A percentile compares a stretch with the other conserved stretches of the same genome.
These are phyloP conservation scores for Melanogaster broomeanus DNA, from an alignment of 768 basidiomycete genomes.

Conservation along the genomic window DNA sequence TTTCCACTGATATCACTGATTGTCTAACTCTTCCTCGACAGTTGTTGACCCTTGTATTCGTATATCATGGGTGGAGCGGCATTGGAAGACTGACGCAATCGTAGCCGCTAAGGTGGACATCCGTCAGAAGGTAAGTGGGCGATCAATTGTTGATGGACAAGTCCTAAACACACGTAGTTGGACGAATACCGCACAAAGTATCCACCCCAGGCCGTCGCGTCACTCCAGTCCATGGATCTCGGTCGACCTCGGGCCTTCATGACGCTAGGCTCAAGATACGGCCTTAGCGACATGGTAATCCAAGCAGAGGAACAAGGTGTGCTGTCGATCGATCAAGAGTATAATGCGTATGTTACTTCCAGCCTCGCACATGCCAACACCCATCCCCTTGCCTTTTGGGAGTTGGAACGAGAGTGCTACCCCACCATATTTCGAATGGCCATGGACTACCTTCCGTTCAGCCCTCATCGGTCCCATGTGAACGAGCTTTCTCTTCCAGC, in stretches of 20 bases:
- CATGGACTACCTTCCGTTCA: constrained; percentile 31
- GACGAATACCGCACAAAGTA: not conserved
- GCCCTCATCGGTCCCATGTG: not conserved
- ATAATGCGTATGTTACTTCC: not conserved
- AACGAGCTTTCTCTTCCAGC: too few relatives aligned
- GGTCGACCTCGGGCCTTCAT: not conserved
- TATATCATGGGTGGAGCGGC: not conserved
- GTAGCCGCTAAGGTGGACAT: not conserved
- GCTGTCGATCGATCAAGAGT: constrained; percentile 3
- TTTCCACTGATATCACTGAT: not conserved
- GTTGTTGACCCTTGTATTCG: not conserved
- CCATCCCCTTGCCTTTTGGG: constrained; percentile 1
- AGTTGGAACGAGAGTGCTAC: not conserved
- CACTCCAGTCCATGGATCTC: not conserved
- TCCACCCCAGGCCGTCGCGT: not conserved
- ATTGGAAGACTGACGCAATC: too few relatives aligned
- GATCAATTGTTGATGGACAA: not conserved
- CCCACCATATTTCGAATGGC: constrained; percentile 24
- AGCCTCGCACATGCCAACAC: not conserved
- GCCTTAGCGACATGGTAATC: not conserved
- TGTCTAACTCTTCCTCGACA: not conserved
- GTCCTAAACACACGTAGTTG: not conserved
- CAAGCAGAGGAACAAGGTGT: not conserved
- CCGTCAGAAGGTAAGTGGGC: not conserved
- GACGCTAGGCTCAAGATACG: not conserved